Conservation (phyloP, 2,329 filamentous ascomycete species). For the Cladophialophora carrionii region DNA sequence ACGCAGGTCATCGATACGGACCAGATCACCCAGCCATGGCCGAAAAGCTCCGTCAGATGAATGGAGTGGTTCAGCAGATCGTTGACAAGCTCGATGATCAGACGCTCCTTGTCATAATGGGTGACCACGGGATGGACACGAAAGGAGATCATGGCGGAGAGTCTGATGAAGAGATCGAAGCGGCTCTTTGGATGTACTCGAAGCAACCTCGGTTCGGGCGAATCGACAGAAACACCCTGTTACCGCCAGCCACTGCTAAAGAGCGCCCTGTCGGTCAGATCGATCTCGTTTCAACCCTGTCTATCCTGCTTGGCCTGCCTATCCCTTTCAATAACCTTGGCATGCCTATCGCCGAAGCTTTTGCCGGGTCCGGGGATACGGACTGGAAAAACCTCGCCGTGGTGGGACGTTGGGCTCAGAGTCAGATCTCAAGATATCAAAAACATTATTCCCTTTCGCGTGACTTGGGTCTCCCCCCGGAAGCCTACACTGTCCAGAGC, state of each 20-base stretch:
- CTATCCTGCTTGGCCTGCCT: constrained; percentile 83
- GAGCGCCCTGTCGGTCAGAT: constrained; percentile 80
- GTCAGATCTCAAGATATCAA: constrained; percentile 89
- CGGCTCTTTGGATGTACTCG: constrained; percentile 98
- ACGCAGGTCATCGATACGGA: constrained; percentile 94
- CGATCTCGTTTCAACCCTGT: constrained; percentile 89
- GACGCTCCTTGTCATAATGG: constrained; percentile 92
- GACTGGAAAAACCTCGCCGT: constrained; percentile 76
- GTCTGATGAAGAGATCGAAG: constrained; percentile 92
- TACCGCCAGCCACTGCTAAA: constrained; percentile 73
- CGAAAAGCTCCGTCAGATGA: constrained; percentile 89
- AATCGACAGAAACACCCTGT: constrained; percentile 61
- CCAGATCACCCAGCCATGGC: constrained; percentile 91
- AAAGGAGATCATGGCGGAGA: constrained; percentile 99
- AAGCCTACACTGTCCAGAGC: constrained; percentile 23
- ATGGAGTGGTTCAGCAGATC: constrained; percentile 73
- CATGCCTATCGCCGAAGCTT: constrained; percentile 90
- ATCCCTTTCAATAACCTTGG: constrained; percentile 97
- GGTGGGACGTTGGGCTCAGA: constrained; percentile 75
- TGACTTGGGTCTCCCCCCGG: constrained; percentile 29
- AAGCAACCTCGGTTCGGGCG: constrained; percentile 83
- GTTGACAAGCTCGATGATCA: constrained; percentile 75
- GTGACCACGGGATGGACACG: constrained; percentile 97
- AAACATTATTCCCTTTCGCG: constrained; percentile 67
- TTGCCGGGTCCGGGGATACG: constrained; percentile 55